phyloP scores from a whole-genome alignment of 345 rosid species.

The Citrus glauca region DNA sequence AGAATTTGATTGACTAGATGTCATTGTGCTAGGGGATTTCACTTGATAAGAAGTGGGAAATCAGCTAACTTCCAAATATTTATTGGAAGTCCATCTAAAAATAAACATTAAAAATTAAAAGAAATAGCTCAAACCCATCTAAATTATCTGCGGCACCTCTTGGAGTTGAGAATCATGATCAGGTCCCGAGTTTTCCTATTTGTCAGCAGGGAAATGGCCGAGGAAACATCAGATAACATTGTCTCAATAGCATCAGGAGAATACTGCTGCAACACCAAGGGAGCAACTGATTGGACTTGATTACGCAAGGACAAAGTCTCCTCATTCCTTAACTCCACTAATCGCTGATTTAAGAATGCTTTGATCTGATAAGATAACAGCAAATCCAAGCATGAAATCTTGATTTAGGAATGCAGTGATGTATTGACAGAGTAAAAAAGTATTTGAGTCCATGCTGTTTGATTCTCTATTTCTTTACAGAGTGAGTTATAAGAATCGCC shows the following conservation, averaged over 20 bases:
- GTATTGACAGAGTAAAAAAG: neutral
- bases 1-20: neutral
- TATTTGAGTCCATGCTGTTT: neutral
- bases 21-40: neutral
- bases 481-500: neutral
- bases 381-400: conserved; percentile 12
- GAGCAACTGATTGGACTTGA: conserved; percentile 88
- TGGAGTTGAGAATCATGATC: conserved; percentile 94
- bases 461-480: neutral
- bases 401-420: neutral
- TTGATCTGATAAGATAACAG: conserved; percentile 49
- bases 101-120: neutral
- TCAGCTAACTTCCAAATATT: neutral
- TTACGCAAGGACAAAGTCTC: conserved; percentile 87
- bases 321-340: conserved; percentile 63
- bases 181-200: conserved; percentile 77
- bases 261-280: conserved; percentile 89
- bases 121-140: conserved; percentile 3
- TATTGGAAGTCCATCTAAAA: neutral
- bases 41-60: conserved; percentile 1
- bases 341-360: conserved; percentile 78
- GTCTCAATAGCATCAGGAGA: conserved; percentile 69
- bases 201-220: conserved; percentile 71
- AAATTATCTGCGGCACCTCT: conserved; percentile 46
- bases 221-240: conserved; percentile 60